These are phyloP conservation scores for Trichoderma endophyticum DNA, from an alignment of 2,329 filamentous ascomycete species.

Conservation along the genomic window DNA sequence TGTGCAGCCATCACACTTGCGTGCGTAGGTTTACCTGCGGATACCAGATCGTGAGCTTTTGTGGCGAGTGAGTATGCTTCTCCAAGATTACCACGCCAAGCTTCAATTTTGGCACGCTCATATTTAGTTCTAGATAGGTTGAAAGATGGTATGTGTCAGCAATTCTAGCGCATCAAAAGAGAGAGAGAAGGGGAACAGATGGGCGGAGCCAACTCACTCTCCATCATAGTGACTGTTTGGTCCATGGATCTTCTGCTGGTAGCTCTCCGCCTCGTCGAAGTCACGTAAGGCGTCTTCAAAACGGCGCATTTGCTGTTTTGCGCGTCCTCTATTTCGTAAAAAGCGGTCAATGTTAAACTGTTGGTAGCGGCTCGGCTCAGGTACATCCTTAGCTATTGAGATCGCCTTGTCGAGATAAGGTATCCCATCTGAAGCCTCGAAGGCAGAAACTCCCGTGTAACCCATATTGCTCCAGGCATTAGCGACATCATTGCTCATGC, in stretches of 20 bases:
- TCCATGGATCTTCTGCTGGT: not conserved
- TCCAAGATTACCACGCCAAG: not conserved
- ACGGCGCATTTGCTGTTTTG: not conserved
- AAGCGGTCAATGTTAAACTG: not conserved
- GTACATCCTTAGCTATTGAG: not conserved
- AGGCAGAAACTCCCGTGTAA: not conserved
- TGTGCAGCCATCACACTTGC: not conserved
- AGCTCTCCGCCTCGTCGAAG: not conserved
- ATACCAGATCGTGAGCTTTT: not conserved
- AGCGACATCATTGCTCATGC: not conserved
- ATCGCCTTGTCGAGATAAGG: not conserved
- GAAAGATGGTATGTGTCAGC: not conserved
- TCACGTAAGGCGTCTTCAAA: not conserved
- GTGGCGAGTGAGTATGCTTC: not conserved
- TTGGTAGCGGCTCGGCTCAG: not conserved
- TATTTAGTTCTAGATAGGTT: not conserved
- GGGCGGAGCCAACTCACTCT: not conserved
- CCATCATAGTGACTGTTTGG: not conserved
- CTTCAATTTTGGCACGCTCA: not conserved
- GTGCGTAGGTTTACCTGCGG: not conserved
- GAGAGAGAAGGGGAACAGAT: too few relatives aligned
- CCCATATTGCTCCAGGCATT: not conserved
- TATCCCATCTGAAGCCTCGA: not conserved
- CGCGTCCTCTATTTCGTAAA: not conserved
- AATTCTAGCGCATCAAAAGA: not conserved